These are phyloP conservation scores for Neurospora tetraspora DNA, from an alignment of 495 filamentous ascomycete species.

Conservation along the genomic window DNA sequence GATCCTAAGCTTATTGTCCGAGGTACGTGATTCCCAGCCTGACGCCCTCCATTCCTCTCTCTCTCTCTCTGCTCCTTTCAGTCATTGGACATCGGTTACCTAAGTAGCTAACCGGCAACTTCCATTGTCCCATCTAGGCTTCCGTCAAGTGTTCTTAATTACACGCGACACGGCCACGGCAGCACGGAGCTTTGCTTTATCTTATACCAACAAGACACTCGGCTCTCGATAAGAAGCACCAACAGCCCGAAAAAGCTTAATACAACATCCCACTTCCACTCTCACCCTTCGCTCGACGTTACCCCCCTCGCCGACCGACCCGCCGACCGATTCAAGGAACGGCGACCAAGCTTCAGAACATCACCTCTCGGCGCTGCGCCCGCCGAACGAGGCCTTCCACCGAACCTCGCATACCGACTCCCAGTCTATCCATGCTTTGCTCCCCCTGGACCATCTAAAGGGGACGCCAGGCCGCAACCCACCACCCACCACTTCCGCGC, in stretches of 20 bases:
- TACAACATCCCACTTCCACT: background rate
- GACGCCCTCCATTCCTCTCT: background rate
- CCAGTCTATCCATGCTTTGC: conserved; percentile 2
- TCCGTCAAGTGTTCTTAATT: background rate
- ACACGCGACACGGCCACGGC: background rate
- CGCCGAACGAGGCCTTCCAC: background rate
- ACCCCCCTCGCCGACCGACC: background rate
- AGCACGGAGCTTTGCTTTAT: background rate
- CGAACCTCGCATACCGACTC: background rate
- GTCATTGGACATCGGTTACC: background rate
- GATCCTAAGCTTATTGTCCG: background rate
- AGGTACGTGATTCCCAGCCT: background rate
- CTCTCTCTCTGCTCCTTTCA: background rate
- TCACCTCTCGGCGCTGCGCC: background rate
- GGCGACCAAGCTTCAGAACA: background rate
- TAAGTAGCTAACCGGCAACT: background rate
- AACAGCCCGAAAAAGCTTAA: background rate
- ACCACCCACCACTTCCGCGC: background rate
- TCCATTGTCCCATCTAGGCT: background rate
- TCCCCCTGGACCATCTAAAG: background rate
- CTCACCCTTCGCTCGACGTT: background rate
- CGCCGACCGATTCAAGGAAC: background rate
- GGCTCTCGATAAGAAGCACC: background rate
- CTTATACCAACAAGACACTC: background rate
- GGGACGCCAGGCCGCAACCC: conserved; percentile 1